Base-by-base conservation (phyloP, 139 green algal species). In the Eudorina sp. region DNA sequence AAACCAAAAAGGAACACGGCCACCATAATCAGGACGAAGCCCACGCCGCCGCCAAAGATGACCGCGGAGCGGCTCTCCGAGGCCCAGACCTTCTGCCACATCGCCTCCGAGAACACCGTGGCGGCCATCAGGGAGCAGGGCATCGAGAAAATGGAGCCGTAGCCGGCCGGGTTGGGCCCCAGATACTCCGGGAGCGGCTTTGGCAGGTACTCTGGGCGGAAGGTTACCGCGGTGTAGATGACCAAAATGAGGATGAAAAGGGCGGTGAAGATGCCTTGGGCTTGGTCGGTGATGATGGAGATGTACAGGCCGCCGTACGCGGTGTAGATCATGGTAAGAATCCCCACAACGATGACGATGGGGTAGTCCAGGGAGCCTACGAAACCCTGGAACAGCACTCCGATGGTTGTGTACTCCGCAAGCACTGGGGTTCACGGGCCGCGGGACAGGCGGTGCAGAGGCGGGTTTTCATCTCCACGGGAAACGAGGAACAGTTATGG, bases 221-320 rank as follows among this genome's bases (percentile, higher is more conserved):
- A 97, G 38, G 94, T 97, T 41, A 90, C 92, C 0, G 91, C 94
- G 40, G 95, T 90, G 84, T 92, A 98, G 45, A 97, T 95, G 53
- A 90, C 55, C 16, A 97, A 73, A 13, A 97, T 55, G 6, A 86
- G 0, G 29, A 96, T 88, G 48, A 98, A 76, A 4, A 96, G 19
- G 23, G 96, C 69, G 36, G 81, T 94, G 0, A 55, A 4, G 76
- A 90, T 84, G 46, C 92, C 94, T 92, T 97, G 66, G 3, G 94
- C 53, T 53, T 96, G 93, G 88, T 98, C 96, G 6, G 96, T 98
- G 27, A 95, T 78, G 83, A 98, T 97, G 48, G 93, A 96, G 53
- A 98, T 92, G 48, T 92, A 92, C 36, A 96, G 86, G 48, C 90
- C 90, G 46, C 70, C 84, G 72, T 89, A 89, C 3, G 84, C 72